These are phyloP conservation scores for Lichtheimia hyalospora DNA, from an alignment of 371 early-diverging fungal species.

Conservation along the genomic window DNA sequence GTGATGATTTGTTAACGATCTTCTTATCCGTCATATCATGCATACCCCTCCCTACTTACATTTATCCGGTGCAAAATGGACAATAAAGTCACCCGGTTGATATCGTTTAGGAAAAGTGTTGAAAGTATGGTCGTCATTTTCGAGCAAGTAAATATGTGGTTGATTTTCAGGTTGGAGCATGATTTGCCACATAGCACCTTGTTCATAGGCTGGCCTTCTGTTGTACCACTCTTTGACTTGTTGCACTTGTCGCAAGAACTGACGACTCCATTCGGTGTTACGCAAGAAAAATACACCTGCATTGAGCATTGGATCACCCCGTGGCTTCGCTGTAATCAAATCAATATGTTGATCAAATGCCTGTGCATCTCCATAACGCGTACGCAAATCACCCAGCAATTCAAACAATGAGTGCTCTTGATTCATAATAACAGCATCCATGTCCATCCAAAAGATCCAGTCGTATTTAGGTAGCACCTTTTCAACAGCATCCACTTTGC, in stretches of 20 bases:
- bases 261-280: constrained; percentile 59
- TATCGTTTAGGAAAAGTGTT: constrained; percentile 59
- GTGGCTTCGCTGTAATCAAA: constrained; percentile 51
- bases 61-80: constrained; percentile 66
- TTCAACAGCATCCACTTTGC: constrained; percentile 62
- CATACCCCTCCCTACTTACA: constrained; percentile 21
- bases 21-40: too few relatives aligned
- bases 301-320: constrained; percentile 52
- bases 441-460: constrained; percentile 71
- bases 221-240: constrained; percentile 45
- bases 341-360: constrained; percentile 36
- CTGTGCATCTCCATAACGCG: constrained; percentile 19
- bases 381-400: constrained; percentile 33
- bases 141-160: constrained; percentile 42
- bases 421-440: constrained; percentile 65
- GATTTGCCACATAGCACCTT: constrained; percentile 65
- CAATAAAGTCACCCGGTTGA: constrained; percentile 55
- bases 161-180: constrained; percentile 39
- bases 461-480: constrained; percentile 64
- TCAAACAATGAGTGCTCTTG: constrained; percentile 35
- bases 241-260: constrained; percentile 56
- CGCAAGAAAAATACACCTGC: constrained; percentile 66
- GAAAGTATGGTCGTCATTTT: constrained; percentile 60
- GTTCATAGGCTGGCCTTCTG: constrained; percentile 50
- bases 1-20: too few relatives aligned